Conservation (phyloP, 148 eudicot species). For the Arbutus unedo region DNA sequence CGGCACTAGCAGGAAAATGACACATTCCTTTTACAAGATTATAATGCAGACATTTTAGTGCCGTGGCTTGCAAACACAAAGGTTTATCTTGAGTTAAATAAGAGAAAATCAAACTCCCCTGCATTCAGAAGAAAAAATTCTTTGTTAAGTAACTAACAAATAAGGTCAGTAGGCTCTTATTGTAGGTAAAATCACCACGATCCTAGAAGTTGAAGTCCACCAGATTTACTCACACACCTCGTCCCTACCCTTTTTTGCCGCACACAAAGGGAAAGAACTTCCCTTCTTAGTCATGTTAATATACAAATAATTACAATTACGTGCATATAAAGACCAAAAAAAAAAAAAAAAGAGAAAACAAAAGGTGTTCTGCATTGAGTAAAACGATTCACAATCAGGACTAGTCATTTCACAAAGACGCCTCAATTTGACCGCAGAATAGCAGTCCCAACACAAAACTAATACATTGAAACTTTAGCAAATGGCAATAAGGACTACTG, state of each 20-base stretch:
- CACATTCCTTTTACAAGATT: constrained; percentile 39
- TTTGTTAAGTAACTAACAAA: constrained; percentile 4
- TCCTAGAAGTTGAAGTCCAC: neutral
- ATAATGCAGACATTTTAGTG: constrained; percentile 53
- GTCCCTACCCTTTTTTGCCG: neutral
- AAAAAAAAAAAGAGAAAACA: neutral
- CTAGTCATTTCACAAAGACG: neutral
- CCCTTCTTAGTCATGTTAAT: neutral
- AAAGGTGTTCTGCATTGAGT: neutral
- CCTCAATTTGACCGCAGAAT: constrained; percentile 2
- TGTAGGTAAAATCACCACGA: neutral
- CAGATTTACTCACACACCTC: neutral
- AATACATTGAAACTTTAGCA: neutral
- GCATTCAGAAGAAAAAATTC: constrained; percentile 21
- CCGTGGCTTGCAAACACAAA: constrained; percentile 44
- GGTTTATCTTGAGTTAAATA: constrained; percentile 44
- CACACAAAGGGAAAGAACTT: neutral
- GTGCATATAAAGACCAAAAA: neutral
- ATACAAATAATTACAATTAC: neutral
- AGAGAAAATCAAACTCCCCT: constrained; percentile 57
- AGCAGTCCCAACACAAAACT: neutral
- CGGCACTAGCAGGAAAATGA: constrained; percentile 34
- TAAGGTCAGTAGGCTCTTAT: neutral
- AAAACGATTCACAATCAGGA: constrained; percentile 11
- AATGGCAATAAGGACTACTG: neutral